These are phyloP conservation scores for Exophiala lecanii-corni DNA, from an alignment of 2,329 filamentous ascomycete species.

Conservation along the genomic window DNA sequence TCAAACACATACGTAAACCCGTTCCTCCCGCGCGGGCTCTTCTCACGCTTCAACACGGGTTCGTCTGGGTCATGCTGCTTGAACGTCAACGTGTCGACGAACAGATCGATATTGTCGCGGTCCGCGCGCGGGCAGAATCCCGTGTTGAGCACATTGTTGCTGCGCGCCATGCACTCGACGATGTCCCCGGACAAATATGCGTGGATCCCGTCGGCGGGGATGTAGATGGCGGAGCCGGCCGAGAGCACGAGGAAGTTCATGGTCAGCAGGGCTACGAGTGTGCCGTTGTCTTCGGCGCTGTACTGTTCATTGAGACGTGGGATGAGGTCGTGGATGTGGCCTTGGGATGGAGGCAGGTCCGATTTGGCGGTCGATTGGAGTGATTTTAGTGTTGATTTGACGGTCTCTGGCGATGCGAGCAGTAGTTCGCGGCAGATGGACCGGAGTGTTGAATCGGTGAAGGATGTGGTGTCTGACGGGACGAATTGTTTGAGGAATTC, in stretches of 20 bases:
- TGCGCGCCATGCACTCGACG: slow-evolving; percentile 73
- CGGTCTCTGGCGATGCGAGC: slow-evolving; percentile 47
- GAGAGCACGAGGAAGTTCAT: slow-evolving; percentile 70
- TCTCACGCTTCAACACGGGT: slow-evolving; percentile 49
- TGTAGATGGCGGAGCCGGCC: slow-evolving; percentile 63
- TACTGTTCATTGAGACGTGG: slow-evolving; percentile 63
- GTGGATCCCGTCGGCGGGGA: slow-evolving; percentile 69
- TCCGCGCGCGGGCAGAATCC: slow-evolving; percentile 68
- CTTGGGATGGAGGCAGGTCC: slow-evolving; percentile 44
- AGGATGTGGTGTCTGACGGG: slow-evolving; percentile 35
- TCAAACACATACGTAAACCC: slow-evolving; percentile 61
- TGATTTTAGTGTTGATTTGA: slow-evolving; percentile 50
- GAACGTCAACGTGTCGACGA: slow-evolving; percentile 61
- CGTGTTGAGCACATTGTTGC: slow-evolving; percentile 69
- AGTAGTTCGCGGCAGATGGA: slow-evolving; percentile 54
- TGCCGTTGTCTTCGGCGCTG: slow-evolving; percentile 59
- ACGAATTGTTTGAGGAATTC: slow-evolving; percentile 52
- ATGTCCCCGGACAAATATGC: slow-evolving; percentile 70
- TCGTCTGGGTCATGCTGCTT: slow-evolving; percentile 55
- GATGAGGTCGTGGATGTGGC: slow-evolving; percentile 61
- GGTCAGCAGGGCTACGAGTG: slow-evolving; percentile 62
- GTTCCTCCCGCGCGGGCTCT: slow-evolving; percentile 49
- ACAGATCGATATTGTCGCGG: slow-evolving; percentile 60
- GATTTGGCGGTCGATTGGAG: slow-evolving; percentile 47
- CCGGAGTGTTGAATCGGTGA: slow-evolving; percentile 56